Base-by-base conservation (phyloP, 108 stramenopile species). In the Fragilariopsis cylindrus region DNA sequence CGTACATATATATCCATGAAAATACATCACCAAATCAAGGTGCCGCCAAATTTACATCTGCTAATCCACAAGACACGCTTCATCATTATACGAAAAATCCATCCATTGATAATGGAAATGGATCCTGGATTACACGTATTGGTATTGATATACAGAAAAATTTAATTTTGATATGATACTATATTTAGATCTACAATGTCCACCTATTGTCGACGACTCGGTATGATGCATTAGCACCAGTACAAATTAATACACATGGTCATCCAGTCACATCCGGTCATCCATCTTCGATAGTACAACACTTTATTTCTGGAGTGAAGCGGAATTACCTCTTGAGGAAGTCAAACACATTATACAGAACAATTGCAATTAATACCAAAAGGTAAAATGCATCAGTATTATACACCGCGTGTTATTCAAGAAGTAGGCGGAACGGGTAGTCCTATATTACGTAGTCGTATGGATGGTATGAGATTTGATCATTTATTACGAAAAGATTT, bases 241-340 rank as follows among this genome's bases (percentile, higher is more conserved):
- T 82, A 7, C 81, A 82, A 55, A 48, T 62, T 40, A 78, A 60
- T 19, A 69, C 57, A 18, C 76, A 77, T 40, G 81, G 81, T 7
- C 81, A 82, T 75, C 81, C 81, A 19, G 47, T 82, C 42, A 82
- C 81, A n/a, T 63, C 68, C 30, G 81, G 81, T 3, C 60, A 65
- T 44, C 62, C 62, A 42, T n/a, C 43, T n/a, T 47, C 71, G 0
- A 73, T 47, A 2, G 46, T 82, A 42, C 39, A 82, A 40, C 77
- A 82, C 77, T 82, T 58, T 63, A 69, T 82, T n/a, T 74, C 16
- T 82, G 81, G 81, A 77, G 57, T 19, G 73, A 56, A n/a, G 81
- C 81, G 5, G 81, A 82, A 68, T 53, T 82, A 4, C 63, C 49
- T 2, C 58, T 72, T 13, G 77, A 77, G 16, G 16, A 8, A 65